phyloP scores from a whole-genome alignment of 2,329 filamentous ascomycete species.

The Drechslerella dactyloides region DNA sequence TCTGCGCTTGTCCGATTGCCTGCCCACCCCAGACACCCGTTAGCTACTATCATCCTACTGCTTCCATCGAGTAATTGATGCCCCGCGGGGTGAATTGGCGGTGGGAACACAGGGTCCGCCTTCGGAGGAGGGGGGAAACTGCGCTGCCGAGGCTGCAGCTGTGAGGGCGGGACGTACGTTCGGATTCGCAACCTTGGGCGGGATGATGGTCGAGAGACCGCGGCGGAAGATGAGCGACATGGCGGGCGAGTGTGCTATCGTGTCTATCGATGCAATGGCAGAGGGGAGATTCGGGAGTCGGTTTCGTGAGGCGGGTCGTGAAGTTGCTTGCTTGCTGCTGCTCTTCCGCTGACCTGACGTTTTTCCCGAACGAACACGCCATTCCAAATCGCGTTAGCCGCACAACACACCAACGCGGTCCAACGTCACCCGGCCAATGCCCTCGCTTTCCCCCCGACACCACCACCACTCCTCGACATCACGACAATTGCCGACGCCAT shows the following conservation, averaged over 20 bases:
- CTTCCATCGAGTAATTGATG: background rate
- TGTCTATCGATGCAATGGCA: constrained; percentile 10
- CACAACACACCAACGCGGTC: constrained; percentile 27
- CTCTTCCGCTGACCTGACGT: constrained; percentile 12
- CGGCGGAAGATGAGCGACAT: constrained; percentile 94
- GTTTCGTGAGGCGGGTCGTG: constrained; percentile 4
- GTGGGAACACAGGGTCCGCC: constrained; percentile 2
- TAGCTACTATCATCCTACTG: background rate
- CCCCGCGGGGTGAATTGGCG: constrained; percentile 18
- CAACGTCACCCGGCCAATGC: constrained; percentile 23
- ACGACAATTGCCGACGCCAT: constrained; percentile 12
- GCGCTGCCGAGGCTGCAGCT: constrained; percentile 9
- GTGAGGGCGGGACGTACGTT: constrained; percentile 68
- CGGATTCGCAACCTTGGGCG: constrained; percentile 91
- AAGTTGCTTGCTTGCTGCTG: constrained; percentile 29
- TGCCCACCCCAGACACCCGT: constrained; percentile 59
- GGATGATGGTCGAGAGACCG: constrained; percentile 96
- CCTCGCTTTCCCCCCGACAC: background rate
- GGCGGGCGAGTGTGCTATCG: constrained; percentile 60
- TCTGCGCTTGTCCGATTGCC: constrained; percentile 92
- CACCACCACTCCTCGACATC: background rate
- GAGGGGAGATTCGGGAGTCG: constrained; percentile 1
- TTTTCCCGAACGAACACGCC: constrained; percentile 37
- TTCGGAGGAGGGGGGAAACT: constrained; percentile 38
- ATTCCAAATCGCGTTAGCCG: constrained; percentile 30